These are phyloP conservation scores for Heterobasidion parviporum DNA, from an alignment of 1,284 basidiomycete genomes.

Conservation along the genomic window DNA sequence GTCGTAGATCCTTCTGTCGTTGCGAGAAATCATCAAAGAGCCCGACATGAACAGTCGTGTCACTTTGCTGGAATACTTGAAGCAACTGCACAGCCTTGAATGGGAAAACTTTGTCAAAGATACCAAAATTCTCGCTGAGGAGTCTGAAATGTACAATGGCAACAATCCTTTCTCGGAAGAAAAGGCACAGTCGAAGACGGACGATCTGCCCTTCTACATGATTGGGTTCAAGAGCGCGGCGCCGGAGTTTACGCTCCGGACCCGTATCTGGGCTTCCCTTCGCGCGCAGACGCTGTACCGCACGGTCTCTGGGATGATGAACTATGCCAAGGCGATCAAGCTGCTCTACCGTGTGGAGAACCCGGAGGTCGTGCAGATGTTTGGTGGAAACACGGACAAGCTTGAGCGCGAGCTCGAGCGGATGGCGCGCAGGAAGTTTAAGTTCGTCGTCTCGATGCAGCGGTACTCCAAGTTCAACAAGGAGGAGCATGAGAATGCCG, in stretches of 20 bases:
- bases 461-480: constrained; percentile 99
- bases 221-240: constrained; percentile 99
- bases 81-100: constrained; percentile 96
- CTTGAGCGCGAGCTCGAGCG: constrained; percentile 95
- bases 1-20: constrained; percentile 74
- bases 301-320: constrained; percentile 99
- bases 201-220: constrained; percentile 97
- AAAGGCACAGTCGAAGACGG: constrained; percentile 79
- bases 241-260: constrained; percentile 96
- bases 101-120: constrained; percentile 99
- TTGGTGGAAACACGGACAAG: constrained; percentile 96
- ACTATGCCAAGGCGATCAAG: constrained; percentile 99
- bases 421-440: constrained; percentile 98
- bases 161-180: constrained; percentile 80
- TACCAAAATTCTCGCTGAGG: constrained; percentile 98
- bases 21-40: constrained; percentile 94
- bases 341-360: constrained; percentile 99
- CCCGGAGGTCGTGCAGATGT: constrained; percentile 95
- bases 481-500: constrained; percentile 98
- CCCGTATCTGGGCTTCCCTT: constrained; percentile 97
- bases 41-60: constrained; percentile 94
- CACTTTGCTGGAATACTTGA: constrained; percentile 92
- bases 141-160: constrained; percentile 82
- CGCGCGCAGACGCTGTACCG: constrained; percentile 98
- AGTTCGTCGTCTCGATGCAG: constrained; percentile 99